These are phyloP conservation scores for Volutella citrinella DNA, from an alignment of 2,329 filamentous ascomycete genomes.

Conservation along the genomic window DNA sequence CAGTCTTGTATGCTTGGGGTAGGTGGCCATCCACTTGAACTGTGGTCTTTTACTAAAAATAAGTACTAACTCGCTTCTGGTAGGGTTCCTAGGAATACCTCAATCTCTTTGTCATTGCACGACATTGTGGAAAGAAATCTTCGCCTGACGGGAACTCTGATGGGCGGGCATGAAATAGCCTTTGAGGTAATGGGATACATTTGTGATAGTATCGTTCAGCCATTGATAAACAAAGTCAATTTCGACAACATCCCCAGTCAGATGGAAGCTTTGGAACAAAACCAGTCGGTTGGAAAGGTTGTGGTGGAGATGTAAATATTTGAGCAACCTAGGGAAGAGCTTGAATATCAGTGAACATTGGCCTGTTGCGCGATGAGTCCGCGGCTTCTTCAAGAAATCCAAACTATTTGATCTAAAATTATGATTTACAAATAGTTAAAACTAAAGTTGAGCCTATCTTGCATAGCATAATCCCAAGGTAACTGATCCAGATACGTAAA, in stretches of 20 bases:
- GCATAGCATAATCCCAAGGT: too few relatives aligned
- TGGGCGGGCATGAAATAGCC: background rate
- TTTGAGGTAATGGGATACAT: slow-evolving; percentile 1
- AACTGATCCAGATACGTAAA: too few relatives aligned
- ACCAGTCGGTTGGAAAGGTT: background rate
- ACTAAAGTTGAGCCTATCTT: too few relatives aligned
- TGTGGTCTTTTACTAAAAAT: too few relatives aligned
- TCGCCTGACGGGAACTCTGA: background rate
- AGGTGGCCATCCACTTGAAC: background rate
- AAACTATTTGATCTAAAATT: too few relatives aligned
- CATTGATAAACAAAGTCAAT: background rate
- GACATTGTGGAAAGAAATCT: background rate
- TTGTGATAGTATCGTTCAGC: background rate
- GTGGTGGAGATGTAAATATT: background rate
- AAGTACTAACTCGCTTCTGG: background rate
- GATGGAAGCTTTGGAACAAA: slow-evolving; percentile 1
- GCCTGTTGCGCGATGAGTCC: too few relatives aligned
- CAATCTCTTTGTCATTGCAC: background rate
- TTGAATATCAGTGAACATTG: too few relatives aligned
- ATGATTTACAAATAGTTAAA: too few relatives aligned
- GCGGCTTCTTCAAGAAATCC: too few relatives aligned
- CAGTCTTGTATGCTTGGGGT: slow-evolving; percentile 1
- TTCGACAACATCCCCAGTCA: background rate
- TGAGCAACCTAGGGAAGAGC: too few relatives aligned
- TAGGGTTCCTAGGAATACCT: too few relatives aligned